Conservation (phyloP, 2,329 filamentous ascomycete species). For the Epichloe uncinata region DNA sequence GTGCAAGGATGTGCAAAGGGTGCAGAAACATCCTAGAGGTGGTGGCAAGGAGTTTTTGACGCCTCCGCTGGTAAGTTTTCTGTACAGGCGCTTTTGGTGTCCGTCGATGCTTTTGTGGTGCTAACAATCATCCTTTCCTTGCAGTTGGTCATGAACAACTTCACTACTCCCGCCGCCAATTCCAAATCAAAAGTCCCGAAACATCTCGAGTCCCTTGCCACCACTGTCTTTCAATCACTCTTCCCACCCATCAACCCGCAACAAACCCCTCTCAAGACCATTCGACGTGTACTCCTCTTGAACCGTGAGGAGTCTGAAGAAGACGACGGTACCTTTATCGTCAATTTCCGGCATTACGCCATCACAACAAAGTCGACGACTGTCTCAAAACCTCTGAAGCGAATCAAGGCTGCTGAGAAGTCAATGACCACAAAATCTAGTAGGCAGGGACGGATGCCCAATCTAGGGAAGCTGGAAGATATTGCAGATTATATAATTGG, state of each 20-base stretch:
- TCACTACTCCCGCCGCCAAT: conserved; percentile 51
- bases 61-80: conserved; percentile 55
- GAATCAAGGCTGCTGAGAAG: conserved; percentile 76
- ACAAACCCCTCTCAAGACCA: conserved; percentile 77
- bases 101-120: neutral
- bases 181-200: conserved; percentile 65
- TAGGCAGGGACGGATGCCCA: conserved; percentile 61
- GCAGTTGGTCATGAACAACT: conserved; percentile 95
- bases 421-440: conserved; percentile 48
- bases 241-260: conserved; percentile 95
- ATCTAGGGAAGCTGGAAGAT: conserved; percentile 81
- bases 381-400: conserved; percentile 68
- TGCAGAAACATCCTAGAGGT: conserved; percentile 69
- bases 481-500: conserved; percentile 92
- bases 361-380: conserved; percentile 84
- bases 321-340: conserved; percentile 58
- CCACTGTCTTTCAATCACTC: conserved; percentile 88
- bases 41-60: conserved; percentile 78
- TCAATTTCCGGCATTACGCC: conserved; percentile 87
- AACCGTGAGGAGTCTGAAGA: conserved; percentile 58
- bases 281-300: conserved; percentile 77
- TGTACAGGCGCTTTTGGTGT: no score
- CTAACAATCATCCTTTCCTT: neutral
- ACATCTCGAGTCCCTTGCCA: conserved; percentile 84
- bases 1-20: conserved; percentile 76